Percentiles rank a stretch among this genome's conserved stretches.
phyloP scores from a whole-genome alignment of 1,284 basidiomycete species.

The Microbotryomycetes sp. region DNA sequence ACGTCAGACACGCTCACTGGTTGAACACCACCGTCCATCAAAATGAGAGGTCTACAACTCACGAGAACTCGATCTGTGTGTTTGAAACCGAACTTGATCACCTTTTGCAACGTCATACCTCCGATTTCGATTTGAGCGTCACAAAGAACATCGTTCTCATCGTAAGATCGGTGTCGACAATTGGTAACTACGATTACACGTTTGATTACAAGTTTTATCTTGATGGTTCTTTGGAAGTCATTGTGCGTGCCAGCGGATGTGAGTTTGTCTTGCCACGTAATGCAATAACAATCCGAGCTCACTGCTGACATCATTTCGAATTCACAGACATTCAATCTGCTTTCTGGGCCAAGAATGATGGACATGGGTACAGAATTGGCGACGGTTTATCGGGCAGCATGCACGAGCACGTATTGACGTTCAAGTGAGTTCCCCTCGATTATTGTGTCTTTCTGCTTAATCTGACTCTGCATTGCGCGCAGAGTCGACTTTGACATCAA shows the following conservation, averaged over 20 bases:
- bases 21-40: slow-evolving; percentile 38
- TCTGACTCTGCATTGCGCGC: neutral
- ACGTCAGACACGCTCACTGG: slow-evolving; percentile 30
- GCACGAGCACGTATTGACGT: neutral
- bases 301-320: neutral
- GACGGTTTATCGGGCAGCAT: slow-evolving; percentile 23
- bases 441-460: no score
- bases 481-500: slow-evolving; percentile 37
- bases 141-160: slow-evolving; percentile 41
- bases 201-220: slow-evolving; percentile 39
- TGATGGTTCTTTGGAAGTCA: slow-evolving; percentile 40
- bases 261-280: no score
- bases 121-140: slow-evolving; percentile 33
- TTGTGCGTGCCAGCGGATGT: slow-evolving; percentile 41
- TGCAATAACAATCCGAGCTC: neutral
- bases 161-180: slow-evolving; percentile 37
- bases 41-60: slow-evolving; percentile 37
- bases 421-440: neutral
- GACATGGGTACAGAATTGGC: slow-evolving; percentile 41
- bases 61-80: slow-evolving; percentile 38
- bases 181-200: slow-evolving; percentile 37
- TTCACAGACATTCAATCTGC: slow-evolving; percentile 35
- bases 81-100: slow-evolving; percentile 39
- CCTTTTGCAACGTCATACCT: slow-evolving; percentile 40
- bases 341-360: slow-evolving; percentile 39